These are phyloP conservation scores for Rhododendron kiyosumense DNA, from an alignment of 148 eudicot species.

Conservation along the genomic window DNA sequence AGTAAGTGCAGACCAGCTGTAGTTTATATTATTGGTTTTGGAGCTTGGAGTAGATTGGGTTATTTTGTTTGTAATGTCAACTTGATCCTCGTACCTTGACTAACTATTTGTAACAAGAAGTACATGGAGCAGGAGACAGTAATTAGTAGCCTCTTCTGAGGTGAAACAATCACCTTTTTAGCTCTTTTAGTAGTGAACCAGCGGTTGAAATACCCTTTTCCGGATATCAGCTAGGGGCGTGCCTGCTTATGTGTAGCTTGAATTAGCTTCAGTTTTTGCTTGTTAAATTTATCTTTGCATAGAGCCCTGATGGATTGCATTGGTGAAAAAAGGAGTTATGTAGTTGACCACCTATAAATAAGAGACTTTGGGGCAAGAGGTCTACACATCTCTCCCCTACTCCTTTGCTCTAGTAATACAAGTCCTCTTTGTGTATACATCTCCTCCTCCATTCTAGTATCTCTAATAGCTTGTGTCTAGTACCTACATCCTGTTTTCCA, in stretches of 20 bases:
- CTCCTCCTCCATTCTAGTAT: too few relatives aligned
- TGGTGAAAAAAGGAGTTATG: neutral
- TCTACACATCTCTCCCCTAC: too few relatives aligned
- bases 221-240: neutral
- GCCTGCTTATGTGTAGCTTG: neutral
- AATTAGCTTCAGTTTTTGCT: neutral
- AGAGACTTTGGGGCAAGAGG: too few relatives aligned
- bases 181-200: neutral
- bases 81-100: neutral
- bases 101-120: neutral
- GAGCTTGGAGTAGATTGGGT: neutral
- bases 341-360: neutral
- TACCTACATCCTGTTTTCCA: too few relatives aligned
- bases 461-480: too few relatives aligned
- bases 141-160: neutral
- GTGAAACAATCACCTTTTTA: neutral
- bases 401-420: too few relatives aligned
- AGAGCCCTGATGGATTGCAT: neutral
- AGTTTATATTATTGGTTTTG: neutral
- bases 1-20: slow-evolving; percentile 24
- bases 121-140: neutral
- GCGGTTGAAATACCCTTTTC: neutral
- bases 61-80: neutral
- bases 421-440: too few relatives aligned
- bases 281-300: neutral